Percentiles rank a stretch among this genome's conserved stretches.
Conservation (phyloP, 2,329 filamentous ascomycete genomes). For the Ploettnerulaceae sp. region DNA sequence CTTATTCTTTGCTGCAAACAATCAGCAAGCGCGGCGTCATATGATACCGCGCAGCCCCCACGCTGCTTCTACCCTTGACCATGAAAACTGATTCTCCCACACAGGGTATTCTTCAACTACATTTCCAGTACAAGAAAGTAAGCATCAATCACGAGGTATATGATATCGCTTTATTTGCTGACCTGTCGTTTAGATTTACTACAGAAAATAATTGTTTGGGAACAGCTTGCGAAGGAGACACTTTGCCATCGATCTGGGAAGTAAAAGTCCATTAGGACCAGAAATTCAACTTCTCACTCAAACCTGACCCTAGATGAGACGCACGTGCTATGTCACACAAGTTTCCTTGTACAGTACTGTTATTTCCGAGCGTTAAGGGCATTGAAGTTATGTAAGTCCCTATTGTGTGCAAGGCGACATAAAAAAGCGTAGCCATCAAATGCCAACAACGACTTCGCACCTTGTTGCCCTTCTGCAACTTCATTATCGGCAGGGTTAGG, state of each 20-base stretch:
- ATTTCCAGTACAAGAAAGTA: slow-evolving; percentile 99
- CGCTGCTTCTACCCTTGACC: slow-evolving; percentile 11
- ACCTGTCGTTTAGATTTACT: slow-evolving; percentile 44
- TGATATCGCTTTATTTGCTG: slow-evolving; percentile 18
- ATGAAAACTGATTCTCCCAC: slow-evolving; percentile 32
- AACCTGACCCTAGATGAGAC: slow-evolving; percentile 19
- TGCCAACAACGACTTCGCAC: neutral
- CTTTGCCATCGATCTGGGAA: slow-evolving; percentile 15
- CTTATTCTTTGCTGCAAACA: slow-evolving; percentile 20
- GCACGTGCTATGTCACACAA: slow-evolving; percentile 23
- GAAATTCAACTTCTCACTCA: slow-evolving; percentile 25
- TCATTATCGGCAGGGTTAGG: neutral
- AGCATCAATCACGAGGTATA: slow-evolving; percentile 18
- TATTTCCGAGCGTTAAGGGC: neutral
- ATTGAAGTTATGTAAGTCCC: slow-evolving; percentile 1
- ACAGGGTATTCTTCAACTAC: slow-evolving; percentile 88
- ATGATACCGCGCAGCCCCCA: neutral
- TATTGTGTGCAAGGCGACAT: slow-evolving; percentile 1
- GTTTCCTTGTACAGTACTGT: slow-evolving; percentile 8
- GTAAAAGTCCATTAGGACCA: slow-evolving; percentile 22
- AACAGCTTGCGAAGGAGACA: slow-evolving; percentile 6
- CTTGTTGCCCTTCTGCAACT: neutral
- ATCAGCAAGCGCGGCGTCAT: slow-evolving; percentile 8
- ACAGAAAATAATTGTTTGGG: slow-evolving; percentile 44
- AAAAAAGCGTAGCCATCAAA: neutral